These are phyloP conservation scores for Rhynchosporium secalis DNA, from an alignment of 2,329 filamentous ascomycete genomes.

Conservation along the genomic window DNA sequence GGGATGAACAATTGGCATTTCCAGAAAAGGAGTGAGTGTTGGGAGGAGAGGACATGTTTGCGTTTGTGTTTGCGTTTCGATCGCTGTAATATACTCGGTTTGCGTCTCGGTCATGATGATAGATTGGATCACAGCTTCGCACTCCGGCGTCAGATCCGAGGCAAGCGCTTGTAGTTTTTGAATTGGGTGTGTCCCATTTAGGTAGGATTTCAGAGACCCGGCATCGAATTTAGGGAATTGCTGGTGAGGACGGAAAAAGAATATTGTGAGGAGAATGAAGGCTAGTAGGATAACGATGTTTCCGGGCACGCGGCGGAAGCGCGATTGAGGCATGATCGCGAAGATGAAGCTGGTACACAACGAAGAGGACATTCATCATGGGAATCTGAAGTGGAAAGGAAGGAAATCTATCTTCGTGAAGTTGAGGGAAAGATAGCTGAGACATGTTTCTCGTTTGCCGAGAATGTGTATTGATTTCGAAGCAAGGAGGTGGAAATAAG, in stretches of 20 bases:
- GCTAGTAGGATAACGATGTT: background rate
- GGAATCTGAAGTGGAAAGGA: background rate
- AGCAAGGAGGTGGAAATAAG: background rate
- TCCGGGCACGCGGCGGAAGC: background rate
- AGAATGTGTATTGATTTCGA: background rate
- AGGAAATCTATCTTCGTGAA: background rate
- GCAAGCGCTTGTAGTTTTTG: conserved; percentile 4
- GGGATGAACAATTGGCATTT: too few species aligned
- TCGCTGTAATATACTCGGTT: conserved; percentile 7
- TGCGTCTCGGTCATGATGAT: background rate
- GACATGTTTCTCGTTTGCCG: background rate
- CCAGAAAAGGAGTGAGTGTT: background rate
- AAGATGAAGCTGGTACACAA: background rate
- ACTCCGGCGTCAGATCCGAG: background rate
- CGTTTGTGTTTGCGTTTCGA: background rate
- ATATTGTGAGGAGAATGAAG: background rate
- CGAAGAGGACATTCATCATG: background rate
- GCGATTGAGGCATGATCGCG: background rate
- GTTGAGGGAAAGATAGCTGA: background rate
- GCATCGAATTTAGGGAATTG: conserved; percentile 9
- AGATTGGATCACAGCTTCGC: background rate
- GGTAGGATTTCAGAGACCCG: background rate
- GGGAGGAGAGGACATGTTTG: conserved; percentile 2
- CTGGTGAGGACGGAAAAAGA: background rate
- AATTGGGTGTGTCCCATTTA: conserved; percentile 9